Percentiles rank a stretch among this genome's conserved stretches.
These are phyloP conservation scores for Ascobolus immersus DNA, from an alignment of 495 filamentous ascomycete genomes.

Conservation along the genomic window DNA sequence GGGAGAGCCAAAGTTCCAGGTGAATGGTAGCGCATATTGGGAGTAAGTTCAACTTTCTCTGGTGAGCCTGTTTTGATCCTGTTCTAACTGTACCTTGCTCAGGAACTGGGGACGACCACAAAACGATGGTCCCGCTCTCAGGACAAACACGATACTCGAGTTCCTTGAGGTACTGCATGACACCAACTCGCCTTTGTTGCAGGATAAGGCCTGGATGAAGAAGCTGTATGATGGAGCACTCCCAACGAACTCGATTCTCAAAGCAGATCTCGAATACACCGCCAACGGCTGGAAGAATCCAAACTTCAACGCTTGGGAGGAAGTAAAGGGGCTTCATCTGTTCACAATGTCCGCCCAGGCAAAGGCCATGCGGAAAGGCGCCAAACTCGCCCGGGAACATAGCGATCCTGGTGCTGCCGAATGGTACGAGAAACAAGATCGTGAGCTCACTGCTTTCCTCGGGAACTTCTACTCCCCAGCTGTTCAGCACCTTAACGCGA, in stretches of 20 bases:
- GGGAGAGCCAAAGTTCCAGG: constrained; percentile 36
- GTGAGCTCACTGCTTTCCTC: constrained; percentile 12
- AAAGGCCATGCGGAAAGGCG: constrained; percentile 17
- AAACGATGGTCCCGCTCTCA: constrained; percentile 32
- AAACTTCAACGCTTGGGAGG: constrained; percentile 30
- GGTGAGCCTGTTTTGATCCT: neutral
- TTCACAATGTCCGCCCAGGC: constrained; percentile 34
- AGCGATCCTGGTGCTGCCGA: constrained; percentile 15
- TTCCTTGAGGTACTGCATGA: constrained; percentile 19
- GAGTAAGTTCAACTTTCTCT: constrained; percentile 3
- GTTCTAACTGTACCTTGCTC: constrained; percentile 8
- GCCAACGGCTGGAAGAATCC: constrained; percentile 21
- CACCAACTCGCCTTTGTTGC: constrained; percentile 15
- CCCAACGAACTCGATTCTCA: constrained; percentile 22
- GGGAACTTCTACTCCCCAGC: constrained; percentile 15
- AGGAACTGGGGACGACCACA: constrained; percentile 38
- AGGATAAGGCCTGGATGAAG: constrained; percentile 14
- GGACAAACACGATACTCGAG: constrained; percentile 23
- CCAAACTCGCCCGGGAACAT: constrained; percentile 15
- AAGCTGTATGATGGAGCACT: constrained; percentile 14
- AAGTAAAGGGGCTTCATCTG: constrained; percentile 30
- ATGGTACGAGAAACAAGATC: constrained; percentile 18
- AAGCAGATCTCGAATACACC: constrained; percentile 29
- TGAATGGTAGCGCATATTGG: constrained; percentile 26
- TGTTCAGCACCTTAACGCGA: constrained; percentile 18